Base-by-base conservation (phyloP, 352 stramenopile genomes). In the Globisporangium canariense region DNA sequence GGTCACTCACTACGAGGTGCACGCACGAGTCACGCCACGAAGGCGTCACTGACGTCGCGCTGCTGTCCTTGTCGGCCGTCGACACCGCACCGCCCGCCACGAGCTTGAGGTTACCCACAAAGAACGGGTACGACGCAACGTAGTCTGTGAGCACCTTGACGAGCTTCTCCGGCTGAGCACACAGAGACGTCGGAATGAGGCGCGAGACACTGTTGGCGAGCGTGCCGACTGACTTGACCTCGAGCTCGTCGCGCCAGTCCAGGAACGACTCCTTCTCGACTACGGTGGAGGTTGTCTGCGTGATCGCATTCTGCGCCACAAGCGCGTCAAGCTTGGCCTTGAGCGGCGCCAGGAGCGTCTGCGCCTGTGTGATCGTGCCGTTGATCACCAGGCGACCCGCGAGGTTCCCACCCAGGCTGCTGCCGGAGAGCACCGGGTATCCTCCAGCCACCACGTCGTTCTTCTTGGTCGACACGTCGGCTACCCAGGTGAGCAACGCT, bases 11-110 rank as follows among this genome's bases (percentile, higher is more conserved):
- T 9, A 62, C 43, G 25, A 62, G 45, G 43, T 55, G 28, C 28
- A 62, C 20, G 25, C 57, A 62, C 41, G 57, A 52, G 45, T 55
- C 30, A 32, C 57, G 57, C 43, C 43, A 62, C 57, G 41, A 62
- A 3, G 57, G 57, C 2, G 41, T 55, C 25, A 62, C 43, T 6
- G 43, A 62, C 32, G 57, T 62, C 25, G 40, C 0, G 5, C 4
- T 46, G 20, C 57, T 55, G 41, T 62, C n/a, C 10, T 10, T 11
- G 57, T 62, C 28, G 4, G 57, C 57, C 16, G 57, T 55, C n/a
- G 57, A 62, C 10, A 62, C 57, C 11, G 41, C 57, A 11, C 57
- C 41, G 14, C 57, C 57, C 8, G 57, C 22, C 30, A 55, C 57
- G 8, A 62, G n/a, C 18, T 62, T 55, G 41, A 62, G 22, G 14